A percentile compares a stretch with the other conserved stretches of the same genome.
These are phyloP conservation scores for Kazachstania kunashirensis DNA, from an alignment of 805 yeast species.

Conservation along the genomic window DNA sequence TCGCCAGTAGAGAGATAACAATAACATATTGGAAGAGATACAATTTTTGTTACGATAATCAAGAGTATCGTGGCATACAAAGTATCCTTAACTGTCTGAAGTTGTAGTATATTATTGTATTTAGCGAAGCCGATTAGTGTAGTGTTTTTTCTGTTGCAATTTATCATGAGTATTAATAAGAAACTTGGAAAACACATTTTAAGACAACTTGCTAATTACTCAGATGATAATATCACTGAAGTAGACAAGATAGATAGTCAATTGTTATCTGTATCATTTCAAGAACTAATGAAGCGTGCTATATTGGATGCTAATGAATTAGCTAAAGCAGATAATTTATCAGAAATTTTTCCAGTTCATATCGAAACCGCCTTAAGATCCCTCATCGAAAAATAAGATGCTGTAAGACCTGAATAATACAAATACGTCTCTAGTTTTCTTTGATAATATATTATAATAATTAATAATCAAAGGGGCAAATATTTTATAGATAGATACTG, in stretches of 20 bases:
- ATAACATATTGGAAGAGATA: too few species aligned
- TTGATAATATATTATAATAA: too few species aligned
- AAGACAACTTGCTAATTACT: background rate
- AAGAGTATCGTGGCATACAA: too few species aligned
- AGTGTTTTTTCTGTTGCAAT: too few species aligned
- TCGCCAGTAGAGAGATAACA: too few species aligned
- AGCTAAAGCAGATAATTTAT: slow-evolving; percentile 34
- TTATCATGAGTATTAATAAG: background rate
- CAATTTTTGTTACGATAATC: too few species aligned
- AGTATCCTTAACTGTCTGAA: too few species aligned
- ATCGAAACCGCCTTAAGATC: slow-evolving; percentile 30
- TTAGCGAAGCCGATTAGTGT: too few species aligned
- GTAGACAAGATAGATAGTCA: slow-evolving; percentile 9
- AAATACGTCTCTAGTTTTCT: background rate
- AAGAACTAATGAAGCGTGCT: slow-evolving; percentile 16
- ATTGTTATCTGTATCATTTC: slow-evolving; percentile 11
- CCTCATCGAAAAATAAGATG: slow-evolving; percentile 4
- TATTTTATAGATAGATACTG: too few species aligned
- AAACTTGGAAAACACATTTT: background rate
- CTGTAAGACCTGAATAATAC: background rate
- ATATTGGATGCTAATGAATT: slow-evolving; percentile 33
- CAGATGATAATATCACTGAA: slow-evolving; percentile 4
- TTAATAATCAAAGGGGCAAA: background rate
- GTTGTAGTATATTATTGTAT: too few species aligned
- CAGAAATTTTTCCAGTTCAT: slow-evolving; percentile 36